Conservation (phyloP, 345 rosid species). For the Citrus hindsii region DNA sequence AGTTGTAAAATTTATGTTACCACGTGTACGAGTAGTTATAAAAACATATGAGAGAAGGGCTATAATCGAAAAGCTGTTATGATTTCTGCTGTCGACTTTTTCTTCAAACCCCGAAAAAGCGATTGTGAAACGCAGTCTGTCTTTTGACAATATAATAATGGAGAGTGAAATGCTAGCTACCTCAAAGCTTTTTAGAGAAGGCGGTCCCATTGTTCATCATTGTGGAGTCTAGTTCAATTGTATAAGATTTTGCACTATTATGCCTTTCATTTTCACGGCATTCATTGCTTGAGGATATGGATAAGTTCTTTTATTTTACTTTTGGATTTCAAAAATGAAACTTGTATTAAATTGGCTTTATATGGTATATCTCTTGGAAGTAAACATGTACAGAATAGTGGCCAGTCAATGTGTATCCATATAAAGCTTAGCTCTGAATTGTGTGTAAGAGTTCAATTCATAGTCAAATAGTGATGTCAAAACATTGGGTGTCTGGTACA, state of each 20-base stretch:
- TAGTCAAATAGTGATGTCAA: not conserved
- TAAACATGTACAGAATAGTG: too few relatives aligned
- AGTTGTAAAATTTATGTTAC: too few relatives aligned
- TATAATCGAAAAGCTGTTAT: too few relatives aligned
- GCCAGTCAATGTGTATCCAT: not conserved
- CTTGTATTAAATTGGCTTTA: not conserved
- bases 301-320: not conserved
- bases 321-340: not conserved
- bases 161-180: slow-evolving; percentile 15
- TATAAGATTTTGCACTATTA: not conserved
- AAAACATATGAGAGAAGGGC: too few relatives aligned
- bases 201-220: slow-evolving; percentile 39
- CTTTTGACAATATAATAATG: slow-evolving; percentile 34
- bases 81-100: not conserved
- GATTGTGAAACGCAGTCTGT: slow-evolving; percentile 42
- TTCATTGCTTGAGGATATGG: slow-evolving; percentile 14
- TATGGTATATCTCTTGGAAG: not conserved
- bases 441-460: not conserved
- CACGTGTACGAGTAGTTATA: too few relatives aligned
- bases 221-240: slow-evolving; percentile 17
- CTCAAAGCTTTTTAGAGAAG: slow-evolving; percentile 11
- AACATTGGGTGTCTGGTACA: slow-evolving; percentile 10
- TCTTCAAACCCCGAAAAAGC: slow-evolving; percentile 20
- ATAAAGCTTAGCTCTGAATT: not conserved
- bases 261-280: slow-evolving; percentile 36